Evolutionary conservation across 169 alveolate genomes (phyloP), one percentile per base, ranked within the genome.

Genomic region (Plasmodium chabaudi): DNA sequence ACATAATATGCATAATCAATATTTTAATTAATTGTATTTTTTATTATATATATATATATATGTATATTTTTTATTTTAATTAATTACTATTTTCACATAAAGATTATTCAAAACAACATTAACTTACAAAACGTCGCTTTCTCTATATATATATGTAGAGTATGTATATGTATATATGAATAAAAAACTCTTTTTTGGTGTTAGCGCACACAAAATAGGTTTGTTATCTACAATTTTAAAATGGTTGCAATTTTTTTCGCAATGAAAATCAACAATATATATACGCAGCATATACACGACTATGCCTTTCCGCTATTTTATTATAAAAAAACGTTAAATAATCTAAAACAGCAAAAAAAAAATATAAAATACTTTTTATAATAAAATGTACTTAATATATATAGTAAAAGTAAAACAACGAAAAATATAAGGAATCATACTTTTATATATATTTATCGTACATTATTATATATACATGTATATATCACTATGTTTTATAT

Each of bases 191-290:
- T 13, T 51, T 51, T 51, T 51, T 12, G 3, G 59, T 51, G 59
- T 51, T 51, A 34, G 2, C 59, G 19, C n/a, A 51, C 19, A 51
- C 5, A 51, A 51, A 6, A 51, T 4, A 13, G 4, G 23, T 51
- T 51, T 51, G n/a, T 15, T 15, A 13, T 15, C 19, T 51, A 51
- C 59, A 51, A 51, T 51, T 51, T 51, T 15, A 51, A 51, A 51
- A 51, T 51, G 19, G 19, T 51, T 51, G 59, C 59, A 51, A 51
- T 51, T 51, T 51, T 51, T 7, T 51, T 51, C 59, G 59, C 59
- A 51, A 51, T 12, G 59, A 51, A 51, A 51, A 51, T 51, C 19
- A 51, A 51, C 23, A 51, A 51, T 51, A 51, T 51, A 13, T 51
- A n/a, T 7, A 51, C 3, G 19, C 21, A 12, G 19, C 59, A 15